phyloP scores from a whole-genome alignment of 2,329 filamentous ascomycete species.

The Aspergillus melleus region DNA sequence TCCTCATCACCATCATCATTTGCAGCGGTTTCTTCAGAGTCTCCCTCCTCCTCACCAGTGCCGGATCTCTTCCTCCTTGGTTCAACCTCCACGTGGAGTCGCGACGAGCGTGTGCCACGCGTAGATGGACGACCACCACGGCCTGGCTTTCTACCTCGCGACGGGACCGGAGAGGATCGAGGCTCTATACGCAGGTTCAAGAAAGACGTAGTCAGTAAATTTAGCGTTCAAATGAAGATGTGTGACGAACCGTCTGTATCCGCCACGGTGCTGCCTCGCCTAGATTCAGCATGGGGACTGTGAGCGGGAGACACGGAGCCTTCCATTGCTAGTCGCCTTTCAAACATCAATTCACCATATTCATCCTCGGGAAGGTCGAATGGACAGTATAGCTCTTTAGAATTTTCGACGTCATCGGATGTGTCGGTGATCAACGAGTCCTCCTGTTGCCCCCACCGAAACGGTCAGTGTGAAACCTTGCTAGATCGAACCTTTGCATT shows the following conservation, averaged over 20 bases:
- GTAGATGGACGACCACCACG: conserved; percentile 35
- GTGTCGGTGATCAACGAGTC: conserved; percentile 57
- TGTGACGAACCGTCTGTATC: conserved; percentile 47
- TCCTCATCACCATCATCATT: conserved; percentile 43
- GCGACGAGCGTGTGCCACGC: conserved; percentile 40
- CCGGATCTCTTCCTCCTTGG: conserved; percentile 30
- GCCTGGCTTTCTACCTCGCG: conserved; percentile 38
- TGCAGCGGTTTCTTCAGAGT: conserved; percentile 38
- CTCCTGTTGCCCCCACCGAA: conserved; percentile 43
- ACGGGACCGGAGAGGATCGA: conserved; percentile 44
- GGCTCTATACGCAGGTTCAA: conserved; percentile 32
- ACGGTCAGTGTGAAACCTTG: background rate
- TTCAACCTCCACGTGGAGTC: conserved; percentile 42
- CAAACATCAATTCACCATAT: conserved; percentile 51
- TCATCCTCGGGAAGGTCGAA: conserved; percentile 62
- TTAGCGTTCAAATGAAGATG: background rate
- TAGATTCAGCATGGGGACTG: conserved; percentile 37
- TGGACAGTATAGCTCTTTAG: conserved; percentile 61
- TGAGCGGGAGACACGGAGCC: conserved; percentile 43
- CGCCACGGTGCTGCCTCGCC: conserved; percentile 46
- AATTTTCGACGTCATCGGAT: conserved; percentile 53
- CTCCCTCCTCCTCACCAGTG: conserved; percentile 39
- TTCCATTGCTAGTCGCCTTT: conserved; percentile 45
- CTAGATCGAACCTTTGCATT: background rate
- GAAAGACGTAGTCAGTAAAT: background rate